These are phyloP conservation scores for Irpex lacteus DNA, from an alignment of 1,284 basidiomycete genomes.

Conservation along the genomic window DNA sequence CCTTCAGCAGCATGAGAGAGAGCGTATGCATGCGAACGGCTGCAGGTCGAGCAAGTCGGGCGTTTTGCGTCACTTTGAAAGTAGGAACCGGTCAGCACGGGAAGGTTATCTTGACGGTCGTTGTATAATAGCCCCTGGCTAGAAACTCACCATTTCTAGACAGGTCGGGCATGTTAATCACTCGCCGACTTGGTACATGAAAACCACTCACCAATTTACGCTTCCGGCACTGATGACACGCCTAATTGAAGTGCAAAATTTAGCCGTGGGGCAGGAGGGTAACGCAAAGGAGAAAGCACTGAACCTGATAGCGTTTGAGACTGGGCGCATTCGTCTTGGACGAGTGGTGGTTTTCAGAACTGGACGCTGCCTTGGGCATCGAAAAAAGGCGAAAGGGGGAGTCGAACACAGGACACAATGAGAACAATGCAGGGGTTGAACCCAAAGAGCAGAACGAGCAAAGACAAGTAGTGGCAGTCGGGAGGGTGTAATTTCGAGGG, in stretches of 20 bases:
- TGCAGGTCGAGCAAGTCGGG: slow-evolving; percentile 61
- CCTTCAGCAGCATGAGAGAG: slow-evolving; percentile 55
- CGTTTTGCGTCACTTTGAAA: slow-evolving; percentile 40
- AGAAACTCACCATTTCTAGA: slow-evolving; percentile 30
- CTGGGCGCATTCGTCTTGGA: slow-evolving; percentile 11
- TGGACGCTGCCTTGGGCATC: slow-evolving; percentile 12
- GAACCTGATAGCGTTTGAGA: slow-evolving; percentile 20
- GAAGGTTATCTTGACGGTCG: not conserved
- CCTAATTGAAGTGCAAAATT: slow-evolving; percentile 17
- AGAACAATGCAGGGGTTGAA: not conserved
- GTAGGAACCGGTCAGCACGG: not conserved
- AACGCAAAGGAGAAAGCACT: slow-evolving; percentile 2
- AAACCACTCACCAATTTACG: slow-evolving; percentile 61
- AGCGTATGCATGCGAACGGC: slow-evolving; percentile 63
- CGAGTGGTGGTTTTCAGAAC: not conserved
- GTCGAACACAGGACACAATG: not conserved
- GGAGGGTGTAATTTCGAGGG: not conserved
- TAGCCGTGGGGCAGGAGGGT: not conserved
- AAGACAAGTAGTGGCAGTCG: not conserved
- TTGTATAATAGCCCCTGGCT: not conserved
- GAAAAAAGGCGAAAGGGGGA: not conserved
- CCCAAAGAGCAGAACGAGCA: not conserved
- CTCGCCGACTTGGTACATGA: not conserved
- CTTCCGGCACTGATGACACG: slow-evolving; percentile 57
- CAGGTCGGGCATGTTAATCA: slow-evolving; percentile 7